These are phyloP conservation scores for Solanum acaule DNA, from an alignment of 257 asterid species.

Conservation along the genomic window DNA sequence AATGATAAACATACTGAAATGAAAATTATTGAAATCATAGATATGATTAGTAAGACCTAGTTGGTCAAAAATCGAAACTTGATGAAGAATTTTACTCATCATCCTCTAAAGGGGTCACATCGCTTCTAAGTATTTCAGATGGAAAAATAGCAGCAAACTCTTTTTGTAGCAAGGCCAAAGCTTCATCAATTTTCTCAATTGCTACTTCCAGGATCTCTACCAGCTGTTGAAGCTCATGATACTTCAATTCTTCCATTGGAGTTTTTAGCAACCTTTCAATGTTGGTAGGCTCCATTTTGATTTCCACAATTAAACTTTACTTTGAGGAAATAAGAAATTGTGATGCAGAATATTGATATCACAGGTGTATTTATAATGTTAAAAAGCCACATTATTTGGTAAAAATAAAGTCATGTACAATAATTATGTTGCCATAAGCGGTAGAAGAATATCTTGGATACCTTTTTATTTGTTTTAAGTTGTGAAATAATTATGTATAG, in stretches of 20 bases:
- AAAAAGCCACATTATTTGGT: not conserved
- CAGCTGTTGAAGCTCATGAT: not conserved
- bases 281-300: not conserved
- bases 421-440: not conserved
- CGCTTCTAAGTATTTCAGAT: not conserved
- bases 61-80: not conserved
- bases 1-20: no score
- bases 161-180: not conserved
- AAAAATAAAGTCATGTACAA: no score
- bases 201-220: not conserved
- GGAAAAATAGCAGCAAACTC: not conserved
- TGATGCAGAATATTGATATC: not conserved
- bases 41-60: no score
- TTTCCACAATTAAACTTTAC: no score
- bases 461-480: not conserved
- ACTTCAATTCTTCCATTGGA: not conserved
- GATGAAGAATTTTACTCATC: not conserved
- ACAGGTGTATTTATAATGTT: no score
- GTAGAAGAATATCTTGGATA: no score
- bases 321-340: not conserved
- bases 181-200: not conserved
- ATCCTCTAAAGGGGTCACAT: not conserved
- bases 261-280: not conserved
- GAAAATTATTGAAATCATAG: no score
- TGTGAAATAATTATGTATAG: no score